phyloP scores from a whole-genome alignment of 352 stramenopile species.

The Phytopythium litorale region DNA sequence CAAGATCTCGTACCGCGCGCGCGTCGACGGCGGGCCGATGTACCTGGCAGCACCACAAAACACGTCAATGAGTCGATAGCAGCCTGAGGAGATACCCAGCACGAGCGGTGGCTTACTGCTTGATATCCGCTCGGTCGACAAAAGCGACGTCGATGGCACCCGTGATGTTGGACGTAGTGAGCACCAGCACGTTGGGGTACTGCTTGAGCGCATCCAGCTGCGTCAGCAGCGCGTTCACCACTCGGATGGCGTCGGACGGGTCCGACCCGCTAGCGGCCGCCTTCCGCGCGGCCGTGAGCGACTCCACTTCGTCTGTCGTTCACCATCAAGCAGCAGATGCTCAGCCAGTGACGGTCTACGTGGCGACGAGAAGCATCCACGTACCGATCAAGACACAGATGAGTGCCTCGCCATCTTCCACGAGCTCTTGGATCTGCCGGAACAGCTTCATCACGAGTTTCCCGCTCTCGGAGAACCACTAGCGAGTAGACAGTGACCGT shows the following conservation, averaged over 20 bases:
- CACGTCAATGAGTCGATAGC: neutral
- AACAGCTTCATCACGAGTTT: constrained; percentile 94
- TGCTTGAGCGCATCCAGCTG: constrained; percentile 84
- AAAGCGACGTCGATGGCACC: constrained; percentile 91
- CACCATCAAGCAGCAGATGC: neutral
- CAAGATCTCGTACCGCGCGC: constrained; percentile 84
- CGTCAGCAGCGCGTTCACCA: constrained; percentile 91
- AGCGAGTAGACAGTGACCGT: neutral
- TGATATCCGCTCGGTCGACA: constrained; percentile 91
- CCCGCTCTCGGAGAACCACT: constrained; percentile 94
- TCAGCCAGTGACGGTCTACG: neutral
- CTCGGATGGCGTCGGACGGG: constrained; percentile 89
- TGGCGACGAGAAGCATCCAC: neutral
- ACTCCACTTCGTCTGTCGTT: constrained; percentile 89
- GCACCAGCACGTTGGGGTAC: constrained; percentile 87
- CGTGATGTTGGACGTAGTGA: constrained; percentile 94
- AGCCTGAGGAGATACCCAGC: neutral
- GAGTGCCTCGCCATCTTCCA: constrained; percentile 85
- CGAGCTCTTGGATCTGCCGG: constrained; percentile 87
- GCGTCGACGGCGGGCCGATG: constrained; percentile 51
- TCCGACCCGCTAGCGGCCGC: constrained; percentile 69
- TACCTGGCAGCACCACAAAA: constrained; percentile 22
- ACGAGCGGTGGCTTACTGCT: constrained; percentile 59
- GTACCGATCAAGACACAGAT: constrained; percentile 89
- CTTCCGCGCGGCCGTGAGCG: constrained; percentile 79